Evolutionary conservation across 352 stramenopile species (phyloP).

Genomic region (Pythium guiyangense): DNA sequence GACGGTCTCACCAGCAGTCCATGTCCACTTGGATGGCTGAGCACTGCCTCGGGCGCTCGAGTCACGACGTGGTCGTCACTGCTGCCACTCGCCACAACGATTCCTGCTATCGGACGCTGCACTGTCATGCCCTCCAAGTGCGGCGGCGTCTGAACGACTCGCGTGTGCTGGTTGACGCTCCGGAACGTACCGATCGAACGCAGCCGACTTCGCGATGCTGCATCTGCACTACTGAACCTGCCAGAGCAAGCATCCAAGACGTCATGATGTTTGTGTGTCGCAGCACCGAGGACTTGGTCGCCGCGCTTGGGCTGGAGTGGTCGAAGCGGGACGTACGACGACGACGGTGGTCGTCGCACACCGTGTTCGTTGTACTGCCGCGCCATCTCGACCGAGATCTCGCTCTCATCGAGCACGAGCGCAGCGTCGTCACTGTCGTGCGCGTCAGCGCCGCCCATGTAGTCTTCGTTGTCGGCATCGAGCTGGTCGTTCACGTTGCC

Average conservation of each 20-base stretch:
- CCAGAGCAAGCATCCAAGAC: too few species aligned
- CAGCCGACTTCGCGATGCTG: constrained; percentile 5
- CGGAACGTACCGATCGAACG: constrained; percentile 24
- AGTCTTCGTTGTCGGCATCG: constrained; percentile 21
- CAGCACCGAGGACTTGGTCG: constrained; percentile 21
- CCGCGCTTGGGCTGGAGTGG: constrained; percentile 23
- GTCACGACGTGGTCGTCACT: too few species aligned
- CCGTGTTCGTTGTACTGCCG: constrained; percentile 23
- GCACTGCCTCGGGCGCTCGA: not conserved
- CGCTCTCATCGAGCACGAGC: constrained; percentile 11
- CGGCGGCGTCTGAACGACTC: not conserved
- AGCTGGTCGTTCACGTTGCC: not conserved
- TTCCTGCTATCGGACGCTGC: not conserved
- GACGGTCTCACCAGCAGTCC: not conserved
- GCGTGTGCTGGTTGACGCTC: constrained; percentile 7
- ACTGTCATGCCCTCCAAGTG: constrained; percentile 2
- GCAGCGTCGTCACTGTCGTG: constrained; percentile 9
- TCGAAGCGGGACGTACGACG: constrained; percentile 16
- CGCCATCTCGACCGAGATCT: constrained; percentile 22
- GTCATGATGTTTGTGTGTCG: not conserved
- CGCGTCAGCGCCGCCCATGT: constrained; percentile 12
- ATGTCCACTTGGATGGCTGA: not conserved
- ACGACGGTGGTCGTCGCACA: constrained; percentile 1
- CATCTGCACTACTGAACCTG: not conserved
- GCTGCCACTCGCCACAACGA: not conserved